Evolutionary conservation across 2,329 filamentous ascomycete species (phyloP), one percentile per base, ranked within the genome.

Genomic region (Fusarium subtropicale): DNA sequence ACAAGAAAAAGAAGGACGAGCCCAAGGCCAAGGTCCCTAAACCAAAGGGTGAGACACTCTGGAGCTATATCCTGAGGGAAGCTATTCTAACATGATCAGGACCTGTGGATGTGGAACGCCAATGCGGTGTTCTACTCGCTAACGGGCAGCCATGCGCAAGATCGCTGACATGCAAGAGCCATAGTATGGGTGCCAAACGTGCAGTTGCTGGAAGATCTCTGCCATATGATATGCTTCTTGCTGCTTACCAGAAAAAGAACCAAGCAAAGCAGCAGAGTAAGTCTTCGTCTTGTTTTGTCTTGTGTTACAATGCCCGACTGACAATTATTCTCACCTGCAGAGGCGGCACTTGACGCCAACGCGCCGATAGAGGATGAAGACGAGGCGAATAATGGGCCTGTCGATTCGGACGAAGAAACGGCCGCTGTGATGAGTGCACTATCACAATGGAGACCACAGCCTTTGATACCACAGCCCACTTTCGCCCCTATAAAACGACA

Each of bases 181-280:
- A 97, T 71, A 91, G 87, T n/a, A 97, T 97, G 94, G 94, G 94
- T 13, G 91, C 94, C 7, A 97, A 97, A 80, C 87, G 94, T 72
- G 91, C 92, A 1, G 94, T 97, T 5, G 91, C 93, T 7, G 94
- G 94, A 1, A 87, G 94, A 65, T 96, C 92, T 45, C 81, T 97
- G 63, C 94, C 94, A 2, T 97, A 97, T 76, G 94, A 97, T 79
- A 96, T 97, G 91, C 83, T 97, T 39, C 85, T 97, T 38, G 90
- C 92, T 16, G 91, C 91, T 10, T 96, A 96, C 76, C 92, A 96
- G 79, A 97, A 98, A 86, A 98, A 97, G 85, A 99, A 99, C 75
- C 96, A 98, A 79, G 96, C 96, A 24, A 97, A 97, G 76, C 93
- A 97, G 82, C 96, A 98, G 80, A 97, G 93, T 94, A 85, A 81